Evolutionary conservation across 2,329 filamentous ascomycete genomes (phyloP).

Genomic region (Aspergillus melleus): DNA sequence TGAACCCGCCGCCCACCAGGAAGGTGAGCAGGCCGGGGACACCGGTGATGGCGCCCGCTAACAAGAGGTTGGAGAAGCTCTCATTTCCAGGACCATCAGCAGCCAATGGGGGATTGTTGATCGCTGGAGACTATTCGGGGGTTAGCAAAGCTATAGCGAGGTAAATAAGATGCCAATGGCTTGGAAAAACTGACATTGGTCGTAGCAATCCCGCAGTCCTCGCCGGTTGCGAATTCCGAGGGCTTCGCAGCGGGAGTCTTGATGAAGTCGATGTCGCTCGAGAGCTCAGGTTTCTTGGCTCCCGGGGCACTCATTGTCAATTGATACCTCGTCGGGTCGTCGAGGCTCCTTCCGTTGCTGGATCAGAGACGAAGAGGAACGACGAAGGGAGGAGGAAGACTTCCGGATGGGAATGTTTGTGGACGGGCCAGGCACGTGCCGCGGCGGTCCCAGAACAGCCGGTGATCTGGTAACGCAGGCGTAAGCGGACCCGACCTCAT

Average conservation of each 20-base stretch:
- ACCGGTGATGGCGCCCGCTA: conserved; percentile 19
- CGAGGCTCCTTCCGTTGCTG: background rate
- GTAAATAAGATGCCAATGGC: background rate
- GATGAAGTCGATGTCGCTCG: conserved; percentile 24
- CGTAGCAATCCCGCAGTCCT: conserved; percentile 27
- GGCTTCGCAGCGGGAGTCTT: conserved; percentile 24
- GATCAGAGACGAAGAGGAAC: background rate
- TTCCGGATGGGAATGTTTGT: background rate
- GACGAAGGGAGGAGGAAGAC: background rate
- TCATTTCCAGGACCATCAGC: conserved; percentile 28
- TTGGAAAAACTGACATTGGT: conserved; percentile 22
- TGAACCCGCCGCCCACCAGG: conserved; percentile 16
- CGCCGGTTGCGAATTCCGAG: conserved; percentile 18
- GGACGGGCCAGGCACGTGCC: background rate
- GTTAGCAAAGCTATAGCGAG: background rate
- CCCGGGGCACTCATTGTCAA: background rate
- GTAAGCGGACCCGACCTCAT: background rate
- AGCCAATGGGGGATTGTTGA: conserved; percentile 25
- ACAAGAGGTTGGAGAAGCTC: conserved; percentile 25
- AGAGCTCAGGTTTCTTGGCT: conserved; percentile 4
- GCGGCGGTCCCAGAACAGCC: too few relatives aligned
- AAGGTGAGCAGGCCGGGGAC: conserved; percentile 23
- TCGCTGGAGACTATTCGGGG: conserved; percentile 24
- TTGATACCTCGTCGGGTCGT: background rate
- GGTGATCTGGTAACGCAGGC: too few relatives aligned